Base-by-base conservation (phyloP, 2,329 filamentous ascomycete species). In the Hirsutella thompsonii region DNA sequence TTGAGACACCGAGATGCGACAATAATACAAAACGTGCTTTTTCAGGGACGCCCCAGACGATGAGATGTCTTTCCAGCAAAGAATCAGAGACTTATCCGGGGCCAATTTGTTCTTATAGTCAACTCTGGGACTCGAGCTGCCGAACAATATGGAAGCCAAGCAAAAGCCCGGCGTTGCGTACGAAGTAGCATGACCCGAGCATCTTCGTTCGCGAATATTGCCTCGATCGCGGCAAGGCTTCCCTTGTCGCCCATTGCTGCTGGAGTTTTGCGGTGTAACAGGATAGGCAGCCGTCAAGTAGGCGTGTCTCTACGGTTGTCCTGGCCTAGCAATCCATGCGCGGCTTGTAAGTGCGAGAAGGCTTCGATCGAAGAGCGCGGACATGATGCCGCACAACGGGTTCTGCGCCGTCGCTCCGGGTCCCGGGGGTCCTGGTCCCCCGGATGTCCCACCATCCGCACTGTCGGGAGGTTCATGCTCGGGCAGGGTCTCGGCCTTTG, bases 351-450 rank as follows among this genome's bases (percentile, higher is more conserved):
- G 11, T 26, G 23, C 6, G 23, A 26, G 23, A 26, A 26, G 23
- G 11, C 23, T 26, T 26, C 23, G 23, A 26, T 26, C 6, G 23
- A 26, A 26, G 23, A 26, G 23, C 23, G 23, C 23, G 6, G 23
- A 26, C 23, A 11, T 6, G 6, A 26, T 26, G 11, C 11, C 23
- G 23, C 23, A 11, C 23, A 18, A 35, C 8, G 18, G 18, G 8
- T 35, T 33, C 14, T 4, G 26, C 29, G 9, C 26, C 37, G 30
- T 13, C 14, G 37, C 37, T n/a, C 13, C 18, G 20, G 35, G 5
- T 19, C 21, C 29, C 18, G n/a, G 26, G 26, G 35, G 36, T 41
- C 20, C 39, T 36, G 26, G 32, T 23, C 40, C 35, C 40, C 35
- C 28, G 16, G 35, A n/a, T 29, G 35, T 33, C 35, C 35, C 26